Base-by-base conservation (phyloP, 805 yeast species). In the Teunomyces tritomae region DNA sequence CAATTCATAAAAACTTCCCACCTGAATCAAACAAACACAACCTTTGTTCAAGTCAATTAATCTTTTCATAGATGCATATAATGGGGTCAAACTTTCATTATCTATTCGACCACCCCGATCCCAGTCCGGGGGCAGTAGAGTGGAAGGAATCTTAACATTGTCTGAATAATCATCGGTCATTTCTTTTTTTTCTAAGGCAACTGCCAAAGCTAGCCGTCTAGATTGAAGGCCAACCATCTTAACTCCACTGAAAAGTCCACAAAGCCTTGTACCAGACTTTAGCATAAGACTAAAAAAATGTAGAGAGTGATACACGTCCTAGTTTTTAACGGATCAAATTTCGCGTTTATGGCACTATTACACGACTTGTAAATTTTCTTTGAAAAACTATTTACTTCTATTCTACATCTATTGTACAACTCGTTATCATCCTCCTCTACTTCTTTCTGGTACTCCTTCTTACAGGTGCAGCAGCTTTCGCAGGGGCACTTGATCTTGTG, bases 1-100 rank as follows among this genome's bases (percentile, higher is more conserved):
- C 3, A 92, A 68, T 67, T 89, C 96, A 57, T 87, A 89, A 64
- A 89, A 89, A 17, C 90, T 80, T 0, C 96, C 97, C 32, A 90
- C 91, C 57, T 89, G 95, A 1, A 90, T 83, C 34, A 73, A 33
- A 41, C 74, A 68, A 11, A 72, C 74, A 41, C 73, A 63, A 3
- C 72, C 73, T 8, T 68, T 65, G 47, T 72, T 67, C 29, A 57
- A 54, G 34, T 66, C 67, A 10, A 70, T 67, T 24, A 69, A 52
- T 40, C 55, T 58, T 32, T 66, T 58, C 49, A 66, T 67, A 4
- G 64, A 54, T 2, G 73, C 58, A 50, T 67, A 70, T 16, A 71
- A 52, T 6, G 76, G 74, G 0, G 73, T 63, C 49, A 72, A 52
- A 16, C 64, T 56, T 27, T 57, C 63, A 11, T 51, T 54, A 11